A percentile compares a stretch with the other conserved stretches of the same genome.
phyloP scores from a whole-genome alignment of 2,329 filamentous ascomycete genomes.

The Botrytis fabae region DNA sequence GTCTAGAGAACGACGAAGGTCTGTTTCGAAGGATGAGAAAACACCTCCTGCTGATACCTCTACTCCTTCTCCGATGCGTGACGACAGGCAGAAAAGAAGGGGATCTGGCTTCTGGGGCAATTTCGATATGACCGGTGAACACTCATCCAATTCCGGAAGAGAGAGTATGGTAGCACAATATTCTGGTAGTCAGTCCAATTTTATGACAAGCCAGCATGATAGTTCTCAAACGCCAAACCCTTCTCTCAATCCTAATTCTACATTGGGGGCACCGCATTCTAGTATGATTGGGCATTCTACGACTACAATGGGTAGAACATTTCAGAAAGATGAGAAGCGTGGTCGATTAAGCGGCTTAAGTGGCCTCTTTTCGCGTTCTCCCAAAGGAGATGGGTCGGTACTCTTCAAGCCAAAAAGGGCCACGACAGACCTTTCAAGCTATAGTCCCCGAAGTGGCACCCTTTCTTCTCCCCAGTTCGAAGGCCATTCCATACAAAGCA shows the following conservation, averaged over 20 bases:
- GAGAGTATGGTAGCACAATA: slow-evolving; percentile 40
- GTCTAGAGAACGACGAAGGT: slow-evolving; percentile 35
- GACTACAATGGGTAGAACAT: slow-evolving; percentile 11
- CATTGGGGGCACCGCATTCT: neutral
- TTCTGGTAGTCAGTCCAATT: slow-evolving; percentile 37
- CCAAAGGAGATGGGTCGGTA: slow-evolving; percentile 5
- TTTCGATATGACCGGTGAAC: slow-evolving; percentile 2
- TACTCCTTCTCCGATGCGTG: neutral
- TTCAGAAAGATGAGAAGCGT: slow-evolving; percentile 10
- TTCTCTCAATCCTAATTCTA: neutral
- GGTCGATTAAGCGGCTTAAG: slow-evolving; percentile 11
- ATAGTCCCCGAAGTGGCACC: neutral
- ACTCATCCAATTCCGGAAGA: slow-evolving; percentile 23
- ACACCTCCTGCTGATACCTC: neutral
- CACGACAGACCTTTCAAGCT: slow-evolving; percentile 16
- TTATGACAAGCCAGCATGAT: slow-evolving; percentile 20
- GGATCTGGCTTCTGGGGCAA: slow-evolving; percentile 43
- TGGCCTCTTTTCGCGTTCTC: slow-evolving; percentile 13
- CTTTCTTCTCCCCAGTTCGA: slow-evolving; percentile 8
- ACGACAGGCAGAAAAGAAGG: slow-evolving; percentile 43
- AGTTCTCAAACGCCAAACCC: neutral
- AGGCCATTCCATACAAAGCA: neutral
- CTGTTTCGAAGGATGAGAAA: slow-evolving; percentile 24
- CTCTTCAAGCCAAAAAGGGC: slow-evolving; percentile 19
- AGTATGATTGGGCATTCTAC: neutral